Conservation (phyloP, 495 filamentous ascomycete species). For the Immersiella caudata region DNA sequence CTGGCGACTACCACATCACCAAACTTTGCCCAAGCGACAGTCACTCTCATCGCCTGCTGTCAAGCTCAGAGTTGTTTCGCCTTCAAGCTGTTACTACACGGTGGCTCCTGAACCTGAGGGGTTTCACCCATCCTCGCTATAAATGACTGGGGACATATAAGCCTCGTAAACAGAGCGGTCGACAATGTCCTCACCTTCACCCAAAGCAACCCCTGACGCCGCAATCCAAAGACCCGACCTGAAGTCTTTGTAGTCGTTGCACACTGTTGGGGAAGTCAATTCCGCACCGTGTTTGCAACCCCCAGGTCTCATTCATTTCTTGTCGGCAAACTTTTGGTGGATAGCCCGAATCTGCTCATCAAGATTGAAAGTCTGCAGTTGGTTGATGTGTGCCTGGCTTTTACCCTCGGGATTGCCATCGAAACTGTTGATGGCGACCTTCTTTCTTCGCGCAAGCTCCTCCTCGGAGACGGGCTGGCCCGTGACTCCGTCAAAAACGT, state of each 20-base stretch:
- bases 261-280: too few relatives aligned
- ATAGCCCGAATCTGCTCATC: constrained; percentile 73
- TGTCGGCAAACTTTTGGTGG: constrained; percentile 63
- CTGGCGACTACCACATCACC: too few relatives aligned
- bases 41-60: too few relatives aligned
- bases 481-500: constrained; percentile 82
- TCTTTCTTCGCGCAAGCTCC: constrained; percentile 76
- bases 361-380: constrained; percentile 57
- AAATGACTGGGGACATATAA: constrained; percentile 21
- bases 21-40: too few relatives aligned
- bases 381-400: constrained; percentile 54
- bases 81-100: not conserved
- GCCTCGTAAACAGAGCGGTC: constrained; percentile 12
- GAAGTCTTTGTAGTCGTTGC: too few relatives aligned
- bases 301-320: constrained; percentile 32
- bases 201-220: not conserved
- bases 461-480: constrained; percentile 70
- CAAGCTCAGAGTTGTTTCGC: too few relatives aligned
- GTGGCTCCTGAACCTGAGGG: not conserved
- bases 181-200: constrained; percentile 24
- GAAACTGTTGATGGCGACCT: constrained; percentile 65
- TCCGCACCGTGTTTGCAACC: not conserved
- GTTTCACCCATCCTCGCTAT: too few relatives aligned
- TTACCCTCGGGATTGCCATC: constrained; percentile 64
- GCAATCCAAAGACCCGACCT: not conserved